Evolutionary conservation across 441 rosid species (phyloP), one percentile per base, ranked within the genome.

Genomic region (Adansonia madagascariensis): DNA sequence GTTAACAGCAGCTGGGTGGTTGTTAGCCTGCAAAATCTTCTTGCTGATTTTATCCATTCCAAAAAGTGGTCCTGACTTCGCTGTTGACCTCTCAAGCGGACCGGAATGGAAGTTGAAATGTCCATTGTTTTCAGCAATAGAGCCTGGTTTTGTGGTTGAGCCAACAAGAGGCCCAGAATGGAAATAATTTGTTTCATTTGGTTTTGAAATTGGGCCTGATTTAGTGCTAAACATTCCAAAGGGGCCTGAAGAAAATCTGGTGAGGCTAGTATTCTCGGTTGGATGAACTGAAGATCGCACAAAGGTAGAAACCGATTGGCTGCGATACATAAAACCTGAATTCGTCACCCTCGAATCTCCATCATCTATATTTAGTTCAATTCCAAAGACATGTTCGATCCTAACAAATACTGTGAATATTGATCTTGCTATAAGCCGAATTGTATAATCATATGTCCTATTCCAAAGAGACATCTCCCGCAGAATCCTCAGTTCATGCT

Each of bases 391-490:
- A 75, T 83, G 76, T 66, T 84, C 85, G 76, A 92, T 89, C 90
- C 92, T 86, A 35, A 70, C 74, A 73, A 90, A 90, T 78, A 92
- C 83, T 6, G 99, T 94, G 89, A 91, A 94, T 52, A 93, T 39
- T 20, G 98, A 91, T 81, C 94, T 88, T 10, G 84, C 95, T 86
- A 91, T 78, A 74, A 96, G 90, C 61, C 75, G 79, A 71, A 94
- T 86, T 8, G 90, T 84, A 75, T 96, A 91, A 83, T 96, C 97
- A 80, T 90, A 90, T 74, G 86, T 94, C 84, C 84, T 92, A 82
- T 86, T 94, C 99, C 99, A 96, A 73, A 96, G 92, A 50, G 99
- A 96, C 15, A 78, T 83, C 77, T 86, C 94, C 83, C 83, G 87
- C 80, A 96, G 75, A 82, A 71, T 88, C 89, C 85, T 96, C 71